Evolutionary conservation across 257 asterid species (phyloP).

Genomic region (Anisodus tanguticus): DNA sequence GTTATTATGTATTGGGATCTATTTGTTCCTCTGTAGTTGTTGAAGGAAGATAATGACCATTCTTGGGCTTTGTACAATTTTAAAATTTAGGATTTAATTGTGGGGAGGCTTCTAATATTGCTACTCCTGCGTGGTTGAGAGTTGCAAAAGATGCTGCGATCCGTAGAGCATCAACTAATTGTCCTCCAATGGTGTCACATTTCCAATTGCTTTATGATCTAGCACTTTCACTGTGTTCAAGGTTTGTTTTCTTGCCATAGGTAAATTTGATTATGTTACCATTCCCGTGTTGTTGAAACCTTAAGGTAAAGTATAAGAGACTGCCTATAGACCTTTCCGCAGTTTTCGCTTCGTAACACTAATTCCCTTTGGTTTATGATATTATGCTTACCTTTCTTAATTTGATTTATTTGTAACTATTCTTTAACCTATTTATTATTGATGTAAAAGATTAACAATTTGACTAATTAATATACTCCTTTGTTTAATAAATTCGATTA

Average conservation of each 20-base stretch:
- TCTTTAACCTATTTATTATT: constrained; percentile 19
- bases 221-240: constrained; percentile 81
- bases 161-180: constrained; percentile 95
- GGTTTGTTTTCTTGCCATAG: constrained; percentile 62
- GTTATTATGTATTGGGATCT: constrained; percentile 22
- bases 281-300: constrained; percentile 6
- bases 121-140: constrained; percentile 98
- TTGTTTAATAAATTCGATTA: background rate
- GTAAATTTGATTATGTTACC: constrained; percentile 14
- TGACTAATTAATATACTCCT: background rate
- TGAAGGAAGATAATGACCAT: background rate
- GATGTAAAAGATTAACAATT: background rate
- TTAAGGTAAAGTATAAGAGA: constrained; percentile 9
- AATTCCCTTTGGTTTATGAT: background rate
- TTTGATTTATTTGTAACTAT: background rate
- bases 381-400: background rate
- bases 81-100: constrained; percentile 80
- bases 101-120: constrained; percentile 98
- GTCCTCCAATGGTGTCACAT: constrained; percentile 99
- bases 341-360: background rate
- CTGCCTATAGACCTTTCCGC: background rate
- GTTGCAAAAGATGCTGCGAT: constrained; percentile 97
- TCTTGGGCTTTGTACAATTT: constrained; percentile 29
- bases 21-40: constrained; percentile 20
- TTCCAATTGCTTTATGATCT: constrained; percentile 93